Conservation (phyloP, 129 eudicot species). For the Gnaphalium uliginosum region DNA sequence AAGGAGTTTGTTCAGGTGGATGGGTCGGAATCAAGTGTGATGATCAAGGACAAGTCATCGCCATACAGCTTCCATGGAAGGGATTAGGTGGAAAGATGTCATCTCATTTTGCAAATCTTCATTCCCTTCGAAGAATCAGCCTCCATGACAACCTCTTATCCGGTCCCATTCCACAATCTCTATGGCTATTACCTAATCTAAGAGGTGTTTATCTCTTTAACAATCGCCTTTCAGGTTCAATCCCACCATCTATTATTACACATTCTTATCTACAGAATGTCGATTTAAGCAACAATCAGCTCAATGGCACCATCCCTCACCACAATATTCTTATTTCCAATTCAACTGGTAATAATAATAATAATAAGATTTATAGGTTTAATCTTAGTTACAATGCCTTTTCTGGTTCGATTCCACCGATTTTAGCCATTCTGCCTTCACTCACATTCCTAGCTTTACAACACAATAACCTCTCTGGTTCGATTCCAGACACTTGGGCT, state of each 20-base stretch:
- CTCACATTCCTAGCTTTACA: constrained; percentile 74
- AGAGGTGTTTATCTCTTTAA: constrained; percentile 88
- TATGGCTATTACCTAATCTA: constrained; percentile 69
- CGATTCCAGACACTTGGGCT: constrained; percentile 71
- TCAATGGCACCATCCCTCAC: constrained; percentile 65
- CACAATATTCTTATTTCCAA: constrained; percentile 40
- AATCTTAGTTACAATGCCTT: constrained; percentile 73
- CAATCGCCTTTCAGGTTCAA: constrained; percentile 79
- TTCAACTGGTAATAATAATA: constrained; percentile 38
- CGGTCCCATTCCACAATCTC: constrained; percentile 68
- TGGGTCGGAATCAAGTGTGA: constrained; percentile 92
- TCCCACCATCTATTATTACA: constrained; percentile 65
- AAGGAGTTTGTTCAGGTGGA: constrained; percentile 71
- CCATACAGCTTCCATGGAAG: constrained; percentile 84
- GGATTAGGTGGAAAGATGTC: constrained; percentile 78
- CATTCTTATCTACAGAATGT: constrained; percentile 55
- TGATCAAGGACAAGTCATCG: constrained; percentile 62
- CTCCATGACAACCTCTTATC: constrained; percentile 76
- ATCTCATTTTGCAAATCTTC: constrained; percentile 62
- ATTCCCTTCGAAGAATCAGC: constrained; percentile 66
- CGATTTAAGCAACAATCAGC: constrained; percentile 80
- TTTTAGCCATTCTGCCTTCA: constrained; percentile 53
- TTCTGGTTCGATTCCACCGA: constrained; percentile 61
- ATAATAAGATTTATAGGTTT: constrained; percentile 51
- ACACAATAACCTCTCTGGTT: constrained; percentile 78